Percentiles rank a stretch among this genome's conserved stretches.
phyloP scores from a whole-genome alignment of 1,284 basidiomycete genomes.

The Marasmius sp. region DNA sequence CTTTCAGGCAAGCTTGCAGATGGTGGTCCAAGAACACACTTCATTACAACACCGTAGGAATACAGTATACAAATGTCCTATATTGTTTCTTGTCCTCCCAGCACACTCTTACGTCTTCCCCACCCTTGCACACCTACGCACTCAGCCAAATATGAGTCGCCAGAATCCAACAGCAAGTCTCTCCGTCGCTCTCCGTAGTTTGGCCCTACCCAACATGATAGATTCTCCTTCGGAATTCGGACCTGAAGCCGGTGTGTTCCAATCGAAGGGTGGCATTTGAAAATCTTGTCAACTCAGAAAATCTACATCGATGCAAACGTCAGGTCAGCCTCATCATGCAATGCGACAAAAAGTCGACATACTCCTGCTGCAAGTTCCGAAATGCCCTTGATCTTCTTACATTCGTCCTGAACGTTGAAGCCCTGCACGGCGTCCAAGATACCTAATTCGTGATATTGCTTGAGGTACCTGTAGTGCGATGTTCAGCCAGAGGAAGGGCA shows the following conservation, averaged over 20 bases:
- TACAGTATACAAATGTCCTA: too few species aligned
- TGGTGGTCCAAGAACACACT: too few species aligned
- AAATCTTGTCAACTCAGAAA: not conserved
- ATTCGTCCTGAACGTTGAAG: conserved; percentile 59
- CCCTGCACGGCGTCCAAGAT: conserved; percentile 48
- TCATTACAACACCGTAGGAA: too few species aligned
- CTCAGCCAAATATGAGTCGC: too few species aligned
- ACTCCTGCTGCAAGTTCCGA: conserved; percentile 41
- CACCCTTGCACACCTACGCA: too few species aligned
- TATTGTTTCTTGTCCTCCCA: too few species aligned
- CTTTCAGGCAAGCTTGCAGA: too few species aligned
- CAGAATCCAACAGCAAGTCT: too few species aligned
- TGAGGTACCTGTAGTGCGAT: conserved; percentile 44
- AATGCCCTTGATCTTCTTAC: conserved; percentile 61
- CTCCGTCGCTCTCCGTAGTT: not conserved
- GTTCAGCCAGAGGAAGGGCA: not conserved
- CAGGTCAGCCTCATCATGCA: not conserved
- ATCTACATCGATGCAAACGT: not conserved
- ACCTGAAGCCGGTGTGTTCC: not conserved
- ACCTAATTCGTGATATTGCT: conserved; percentile 49
- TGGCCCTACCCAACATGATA: not conserved
- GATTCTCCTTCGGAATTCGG: not conserved
- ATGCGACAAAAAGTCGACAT: conserved; percentile 2
- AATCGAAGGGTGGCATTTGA: too few species aligned
- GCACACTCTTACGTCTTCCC: too few species aligned